Evolutionary conservation across 768 basidiomycete genomes (phyloP).

Genomic region (Auriculariales sp.): DNA sequence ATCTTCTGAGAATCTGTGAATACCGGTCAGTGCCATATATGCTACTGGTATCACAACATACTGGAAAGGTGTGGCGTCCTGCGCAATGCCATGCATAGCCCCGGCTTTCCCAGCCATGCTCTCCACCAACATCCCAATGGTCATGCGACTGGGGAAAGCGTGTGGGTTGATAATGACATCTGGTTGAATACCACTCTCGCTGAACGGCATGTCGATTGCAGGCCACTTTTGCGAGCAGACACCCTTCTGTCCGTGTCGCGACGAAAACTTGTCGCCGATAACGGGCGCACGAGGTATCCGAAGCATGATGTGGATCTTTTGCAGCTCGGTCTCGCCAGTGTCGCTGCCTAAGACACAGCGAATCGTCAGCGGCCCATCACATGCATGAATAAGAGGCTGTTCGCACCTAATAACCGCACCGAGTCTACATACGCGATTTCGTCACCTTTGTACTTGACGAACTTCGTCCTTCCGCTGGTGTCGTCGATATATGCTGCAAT

Average conservation of each 20-base stretch:
- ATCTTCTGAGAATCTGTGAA: conserved; percentile 74
- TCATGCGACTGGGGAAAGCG: conserved; percentile 99
- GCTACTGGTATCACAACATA: conserved; percentile 22
- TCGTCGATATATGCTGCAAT: conserved; percentile 84
- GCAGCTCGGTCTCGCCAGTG: conserved; percentile 71
- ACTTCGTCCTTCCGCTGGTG: conserved; percentile 62
- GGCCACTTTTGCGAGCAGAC: conserved; percentile 99
- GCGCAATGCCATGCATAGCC: conserved; percentile 94
- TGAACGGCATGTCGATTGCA: conserved; percentile 95
- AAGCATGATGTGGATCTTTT: conserved; percentile 86
- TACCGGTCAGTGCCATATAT: conserved; percentile 9
- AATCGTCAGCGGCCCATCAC: background rate
- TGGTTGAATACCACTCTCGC: conserved; percentile 96
- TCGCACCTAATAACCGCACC: conserved; percentile 75
- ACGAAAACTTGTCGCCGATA: conserved; percentile 99
- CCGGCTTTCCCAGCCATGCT: conserved; percentile 99
- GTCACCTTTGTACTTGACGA: conserved; percentile 94
- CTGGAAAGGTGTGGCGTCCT: conserved; percentile 98
- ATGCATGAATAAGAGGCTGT: background rate
- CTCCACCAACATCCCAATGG: conserved; percentile 99
- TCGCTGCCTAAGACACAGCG: conserved; percentile 62
- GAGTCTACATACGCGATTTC: conserved; percentile 81
- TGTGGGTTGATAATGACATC: conserved; percentile 99
- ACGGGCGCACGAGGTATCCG: conserved; percentile 90
- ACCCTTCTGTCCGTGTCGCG: conserved; percentile 97